A percentile compares a stretch with the other conserved stretches of the same genome.
Conservation (phyloP, 352 stramenopile species). For the Phytopythium delawarense region DNA sequence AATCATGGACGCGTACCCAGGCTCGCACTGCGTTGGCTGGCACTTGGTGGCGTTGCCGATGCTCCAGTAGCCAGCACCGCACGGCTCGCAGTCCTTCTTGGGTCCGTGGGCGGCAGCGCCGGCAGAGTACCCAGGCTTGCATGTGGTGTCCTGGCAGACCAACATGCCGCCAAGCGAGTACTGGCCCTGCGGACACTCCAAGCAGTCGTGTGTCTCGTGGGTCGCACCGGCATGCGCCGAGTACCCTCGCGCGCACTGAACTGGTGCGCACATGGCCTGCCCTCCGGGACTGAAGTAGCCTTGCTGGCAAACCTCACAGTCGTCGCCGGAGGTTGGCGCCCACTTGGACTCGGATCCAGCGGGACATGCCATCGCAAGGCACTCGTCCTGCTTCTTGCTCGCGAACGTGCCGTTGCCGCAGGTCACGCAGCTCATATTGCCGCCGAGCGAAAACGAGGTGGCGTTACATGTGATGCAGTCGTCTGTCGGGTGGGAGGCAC, state of each 20-base stretch:
- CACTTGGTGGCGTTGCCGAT: constrained; percentile 24
- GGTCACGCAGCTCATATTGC: constrained; percentile 20
- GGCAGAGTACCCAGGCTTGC: constrained; percentile 26
- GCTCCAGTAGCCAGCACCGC: constrained; percentile 30
- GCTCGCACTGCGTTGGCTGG: constrained; percentile 16
- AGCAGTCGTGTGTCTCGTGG: constrained; percentile 20
- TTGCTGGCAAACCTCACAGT: constrained; percentile 31
- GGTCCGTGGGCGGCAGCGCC: constrained; percentile 20
- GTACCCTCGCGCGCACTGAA: constrained; percentile 23
- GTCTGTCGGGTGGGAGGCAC: constrained; percentile 17
- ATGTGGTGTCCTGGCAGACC: constrained; percentile 24
- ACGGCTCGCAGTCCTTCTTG: constrained; percentile 35
- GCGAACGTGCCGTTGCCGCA: constrained; percentile 35
- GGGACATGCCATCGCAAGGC: constrained; percentile 22
- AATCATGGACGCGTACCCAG: constrained; percentile 21
- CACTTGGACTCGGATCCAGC: constrained; percentile 22
- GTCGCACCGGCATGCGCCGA: constrained; percentile 19
- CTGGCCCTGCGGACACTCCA: constrained; percentile 19
- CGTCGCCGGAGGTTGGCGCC: constrained; percentile 12
- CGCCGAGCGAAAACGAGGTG: constrained; percentile 29
- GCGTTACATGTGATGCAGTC: constrained; percentile 26
- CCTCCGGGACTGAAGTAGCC: constrained; percentile 32
- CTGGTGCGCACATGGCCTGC: constrained; percentile 20
- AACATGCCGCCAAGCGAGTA: constrained; percentile 34
- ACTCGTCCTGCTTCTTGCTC: constrained; percentile 13